These are phyloP conservation scores for Aspergillus funiculosus DNA, from an alignment of 495 filamentous ascomycete genomes.

Conservation along the genomic window DNA sequence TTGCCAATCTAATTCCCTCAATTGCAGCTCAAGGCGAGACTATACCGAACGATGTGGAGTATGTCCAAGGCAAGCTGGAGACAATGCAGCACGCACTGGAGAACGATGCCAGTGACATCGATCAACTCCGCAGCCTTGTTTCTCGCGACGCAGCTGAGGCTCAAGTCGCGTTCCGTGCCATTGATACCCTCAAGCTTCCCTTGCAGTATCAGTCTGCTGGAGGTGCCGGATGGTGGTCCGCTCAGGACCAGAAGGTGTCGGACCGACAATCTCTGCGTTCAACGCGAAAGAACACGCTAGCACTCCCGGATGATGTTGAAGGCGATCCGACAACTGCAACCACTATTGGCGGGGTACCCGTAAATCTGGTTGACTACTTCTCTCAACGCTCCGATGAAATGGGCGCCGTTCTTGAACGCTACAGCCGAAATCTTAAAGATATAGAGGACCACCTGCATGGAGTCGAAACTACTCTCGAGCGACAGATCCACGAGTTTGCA, in stretches of 20 bases:
- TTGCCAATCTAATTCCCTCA: slow-evolving; percentile 44
- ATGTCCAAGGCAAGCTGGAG: slow-evolving; percentile 64
- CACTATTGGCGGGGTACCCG: slow-evolving; percentile 38
- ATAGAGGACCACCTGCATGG: slow-evolving; percentile 77
- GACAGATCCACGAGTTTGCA: slow-evolving; percentile 64
- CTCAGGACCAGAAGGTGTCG: slow-evolving; percentile 39
- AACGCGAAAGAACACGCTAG: slow-evolving; percentile 40
- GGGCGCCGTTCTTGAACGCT: slow-evolving; percentile 56
- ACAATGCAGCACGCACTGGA: slow-evolving; percentile 66
- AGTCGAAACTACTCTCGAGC: slow-evolving; percentile 62
- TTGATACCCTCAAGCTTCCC: slow-evolving; percentile 71
- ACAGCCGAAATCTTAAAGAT: slow-evolving; percentile 65
- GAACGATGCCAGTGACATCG: slow-evolving; percentile 66
- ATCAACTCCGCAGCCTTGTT: slow-evolving; percentile 56
- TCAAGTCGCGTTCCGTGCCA: slow-evolving; percentile 64
- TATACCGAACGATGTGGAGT: slow-evolving; percentile 69
- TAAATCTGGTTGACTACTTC: slow-evolving; percentile 71
- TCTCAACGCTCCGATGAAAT: slow-evolving; percentile 66
- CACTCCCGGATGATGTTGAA: slow-evolving; percentile 54
- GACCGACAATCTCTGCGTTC: slow-evolving; percentile 38
- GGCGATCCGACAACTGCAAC: slow-evolving; percentile 44
- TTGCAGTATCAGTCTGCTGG: slow-evolving; percentile 58
- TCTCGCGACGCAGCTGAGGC: slow-evolving; percentile 65
- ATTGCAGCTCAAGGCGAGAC: slow-evolving; percentile 58
- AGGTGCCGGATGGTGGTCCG: slow-evolving; percentile 41